phyloP scores from a whole-genome alignment of 1,284 basidiomycete genomes.

The Takashimella koratensis region DNA sequence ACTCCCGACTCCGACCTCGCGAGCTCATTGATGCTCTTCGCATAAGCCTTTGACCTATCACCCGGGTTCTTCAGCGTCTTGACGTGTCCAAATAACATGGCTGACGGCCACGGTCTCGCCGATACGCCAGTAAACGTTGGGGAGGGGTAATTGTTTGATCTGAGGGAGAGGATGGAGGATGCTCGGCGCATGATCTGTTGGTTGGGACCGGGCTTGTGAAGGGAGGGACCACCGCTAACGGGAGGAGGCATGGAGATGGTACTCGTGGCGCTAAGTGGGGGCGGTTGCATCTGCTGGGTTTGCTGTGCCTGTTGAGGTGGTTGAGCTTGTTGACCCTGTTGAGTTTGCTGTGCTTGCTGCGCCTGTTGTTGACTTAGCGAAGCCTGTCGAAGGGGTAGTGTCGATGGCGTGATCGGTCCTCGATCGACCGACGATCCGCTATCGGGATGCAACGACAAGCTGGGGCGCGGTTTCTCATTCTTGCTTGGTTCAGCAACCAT shows the following conservation, averaged over 20 bases:
- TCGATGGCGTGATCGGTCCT: conserved; percentile 20
- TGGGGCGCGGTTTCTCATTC: neutral
- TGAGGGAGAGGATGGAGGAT: conserved; percentile 29
- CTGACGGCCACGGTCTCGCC: conserved; percentile 62
- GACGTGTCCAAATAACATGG: conserved; percentile 71
- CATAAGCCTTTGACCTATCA: conserved; percentile 74
- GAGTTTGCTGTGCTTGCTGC: neutral
- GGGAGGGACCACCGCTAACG: neutral
- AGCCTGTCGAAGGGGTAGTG: conserved; percentile 46
- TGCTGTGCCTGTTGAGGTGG: too few species aligned
- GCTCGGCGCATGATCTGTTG: conserved; percentile 16
- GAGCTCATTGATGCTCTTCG: conserved; percentile 77
- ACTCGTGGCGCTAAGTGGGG: neutral
- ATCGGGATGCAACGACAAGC: conserved; percentile 25
- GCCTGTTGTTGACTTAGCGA: conserved; percentile 7
- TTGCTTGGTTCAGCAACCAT: conserved; percentile 24
- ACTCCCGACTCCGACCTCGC: conserved; percentile 72
- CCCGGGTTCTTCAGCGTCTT: conserved; percentile 58
- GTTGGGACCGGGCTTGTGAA: neutral
- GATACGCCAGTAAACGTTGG: conserved; percentile 36
- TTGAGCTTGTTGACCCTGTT: neutral
- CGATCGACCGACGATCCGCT: conserved; percentile 57
- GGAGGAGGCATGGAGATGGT: conserved; percentile 1
- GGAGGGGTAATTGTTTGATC: conserved; percentile 20
- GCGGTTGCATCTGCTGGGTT: neutral